Percentiles rank a stretch among this genome's conserved stretches.
phyloP scores from a whole-genome alignment of 1,284 basidiomycete genomes.

The Apiotrichum siamense region DNA sequence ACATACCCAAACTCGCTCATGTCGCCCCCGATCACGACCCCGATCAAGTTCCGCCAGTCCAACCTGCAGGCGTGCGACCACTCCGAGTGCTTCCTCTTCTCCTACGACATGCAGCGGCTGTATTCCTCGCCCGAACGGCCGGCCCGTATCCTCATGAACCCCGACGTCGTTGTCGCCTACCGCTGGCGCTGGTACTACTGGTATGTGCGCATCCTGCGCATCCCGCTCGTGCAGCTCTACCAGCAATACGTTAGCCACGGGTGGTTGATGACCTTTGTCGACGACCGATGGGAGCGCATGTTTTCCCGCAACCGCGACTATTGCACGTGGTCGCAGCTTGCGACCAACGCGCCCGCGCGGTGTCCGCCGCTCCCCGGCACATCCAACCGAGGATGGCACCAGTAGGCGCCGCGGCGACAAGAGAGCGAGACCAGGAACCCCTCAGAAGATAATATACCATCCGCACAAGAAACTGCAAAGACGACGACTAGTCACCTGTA shows the following conservation, averaged over 20 bases:
- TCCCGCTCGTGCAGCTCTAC: slow-evolving; percentile 52
- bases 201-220: slow-evolving; percentile 51
- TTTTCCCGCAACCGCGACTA: slow-evolving; percentile 20
- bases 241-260: slow-evolving; percentile 40
- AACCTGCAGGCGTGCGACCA: slow-evolving; percentile 51
- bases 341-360: slow-evolving; percentile 14
- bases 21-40: slow-evolving; percentile 46
- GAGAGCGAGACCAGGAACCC: too few relatives aligned
- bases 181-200: slow-evolving; percentile 49
- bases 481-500: too few relatives aligned
- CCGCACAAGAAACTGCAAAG: too few relatives aligned
- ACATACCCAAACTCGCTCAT: slow-evolving; percentile 30
- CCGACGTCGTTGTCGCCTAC: slow-evolving; percentile 49
- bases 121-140: slow-evolving; percentile 42
- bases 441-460: too few relatives aligned
- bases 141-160: slow-evolving; percentile 52
- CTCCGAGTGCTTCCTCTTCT: slow-evolving; percentile 55
- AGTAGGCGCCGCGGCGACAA: too few relatives aligned
- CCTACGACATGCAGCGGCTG: slow-evolving; percentile 55
- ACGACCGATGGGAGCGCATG: slow-evolving; percentile 26
- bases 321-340: slow-evolving; percentile 29
- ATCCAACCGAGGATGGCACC: too few relatives aligned
- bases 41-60: slow-evolving; percentile 51
- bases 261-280: slow-evolving; percentile 16
- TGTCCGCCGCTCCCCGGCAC: slow-evolving; percentile 28